A percentile compares a stretch with the other conserved stretches of the same genome.
phyloP scores from a whole-genome alignment of 1,284 basidiomycete species.

The Ceratobasidium sp. region DNA sequence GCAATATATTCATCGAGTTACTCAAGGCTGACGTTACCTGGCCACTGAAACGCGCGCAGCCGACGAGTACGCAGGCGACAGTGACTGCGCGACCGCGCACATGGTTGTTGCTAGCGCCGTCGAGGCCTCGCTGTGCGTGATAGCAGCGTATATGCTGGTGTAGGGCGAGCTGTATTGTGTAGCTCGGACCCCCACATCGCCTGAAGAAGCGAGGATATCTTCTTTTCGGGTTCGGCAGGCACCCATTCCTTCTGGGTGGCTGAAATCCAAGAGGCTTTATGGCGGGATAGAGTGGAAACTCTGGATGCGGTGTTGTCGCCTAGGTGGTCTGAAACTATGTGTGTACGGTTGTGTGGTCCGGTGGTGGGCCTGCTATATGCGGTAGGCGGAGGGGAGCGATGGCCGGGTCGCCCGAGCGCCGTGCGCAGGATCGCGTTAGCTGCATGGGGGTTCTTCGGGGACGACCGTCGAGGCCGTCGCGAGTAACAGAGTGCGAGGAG shows the following conservation, averaged over 20 bases:
- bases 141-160: neutral
- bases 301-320: neutral
- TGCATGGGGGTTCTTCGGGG: constrained; percentile 29
- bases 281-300: constrained; percentile 2
- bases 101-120: neutral
- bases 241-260: constrained; percentile 40
- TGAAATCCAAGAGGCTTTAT: constrained; percentile 42
- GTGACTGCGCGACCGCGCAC: neutral
- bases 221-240: constrained; percentile 41
- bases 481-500: neutral
- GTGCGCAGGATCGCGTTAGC: constrained; percentile 8
- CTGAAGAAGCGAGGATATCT: constrained; percentile 15
- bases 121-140: neutral
- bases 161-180: neutral
- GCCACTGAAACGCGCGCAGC: neutral
- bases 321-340: neutral
- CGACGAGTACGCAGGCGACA: neutral
- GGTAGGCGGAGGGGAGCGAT: neutral
- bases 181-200: constrained; percentile 18
- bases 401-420: constrained; percentile 5
- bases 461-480: neutral
- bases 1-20: neutral
- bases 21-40: constrained; percentile 33
- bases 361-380: neutral
- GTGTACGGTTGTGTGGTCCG: neutral